phyloP scores from a whole-genome alignment of 2,329 filamentous ascomycete genomes.

The Curvularia lunata region DNA sequence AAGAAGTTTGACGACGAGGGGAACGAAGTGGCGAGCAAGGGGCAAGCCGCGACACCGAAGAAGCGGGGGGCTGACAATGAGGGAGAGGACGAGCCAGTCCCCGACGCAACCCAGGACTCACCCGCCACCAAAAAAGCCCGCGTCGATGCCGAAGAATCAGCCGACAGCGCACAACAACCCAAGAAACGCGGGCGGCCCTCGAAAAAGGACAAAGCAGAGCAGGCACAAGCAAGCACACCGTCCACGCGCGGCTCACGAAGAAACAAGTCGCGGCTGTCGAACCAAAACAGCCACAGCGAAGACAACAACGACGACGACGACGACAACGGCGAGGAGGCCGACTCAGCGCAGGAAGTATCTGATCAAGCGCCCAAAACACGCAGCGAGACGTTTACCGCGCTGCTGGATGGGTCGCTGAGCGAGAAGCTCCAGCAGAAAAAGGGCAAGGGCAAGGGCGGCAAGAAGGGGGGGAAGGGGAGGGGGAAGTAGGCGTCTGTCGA shows the following conservation, averaged over 20 bases:
- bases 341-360: neutral
- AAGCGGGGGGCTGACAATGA: conserved; percentile 37
- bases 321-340: neutral
- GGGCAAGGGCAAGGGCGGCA: neutral
- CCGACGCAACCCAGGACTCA: conserved; percentile 17
- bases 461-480: neutral
- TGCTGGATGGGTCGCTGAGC: conserved; percentile 26
- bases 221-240: neutral
- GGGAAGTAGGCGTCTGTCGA: no score
- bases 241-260: neutral
- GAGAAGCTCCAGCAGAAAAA: conserved; percentile 23
- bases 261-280: conserved; percentile 15
- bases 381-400: conserved; percentile 34
- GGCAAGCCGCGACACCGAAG: conserved; percentile 23
- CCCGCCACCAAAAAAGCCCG: conserved; percentile 21
- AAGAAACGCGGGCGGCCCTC: conserved; percentile 13
- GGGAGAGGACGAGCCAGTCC: conserved; percentile 21
- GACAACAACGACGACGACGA: neutral
- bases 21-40: conserved; percentile 21
- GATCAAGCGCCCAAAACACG: conserved; percentile 27
- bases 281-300: neutral
- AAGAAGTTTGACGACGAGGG: conserved; percentile 39
- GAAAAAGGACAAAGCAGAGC: conserved; percentile 12
- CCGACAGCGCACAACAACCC: conserved; percentile 2
- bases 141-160: conserved; percentile 5